These are phyloP conservation scores for Corchorus capsularis DNA, from an alignment of 345 rosid genomes.

Conservation along the genomic window DNA sequence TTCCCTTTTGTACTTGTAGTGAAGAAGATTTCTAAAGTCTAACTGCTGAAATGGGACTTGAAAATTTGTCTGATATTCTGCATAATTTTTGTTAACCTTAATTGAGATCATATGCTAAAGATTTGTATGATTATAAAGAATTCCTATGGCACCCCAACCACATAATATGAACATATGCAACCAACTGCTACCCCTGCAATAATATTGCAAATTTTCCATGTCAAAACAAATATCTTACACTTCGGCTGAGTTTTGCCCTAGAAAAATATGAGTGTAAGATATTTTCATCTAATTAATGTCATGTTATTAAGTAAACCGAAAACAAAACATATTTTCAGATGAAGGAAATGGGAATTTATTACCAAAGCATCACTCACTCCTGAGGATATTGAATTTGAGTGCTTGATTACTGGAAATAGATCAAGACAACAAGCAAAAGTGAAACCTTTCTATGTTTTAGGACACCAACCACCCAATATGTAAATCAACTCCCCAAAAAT, in stretches of 20 bases:
- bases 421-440: constrained; percentile 47
- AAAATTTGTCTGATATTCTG: too few relatives aligned
- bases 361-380: constrained; percentile 70
- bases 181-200: constrained; percentile 40
- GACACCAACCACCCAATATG: constrained; percentile 66
- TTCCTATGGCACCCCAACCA: constrained; percentile 42
- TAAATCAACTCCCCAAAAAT: constrained; percentile 50
- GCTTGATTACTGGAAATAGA: constrained; percentile 49
- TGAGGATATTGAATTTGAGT: constrained; percentile 44
- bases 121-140: constrained; percentile 21
- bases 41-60: too few relatives aligned
- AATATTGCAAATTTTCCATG: not conserved
- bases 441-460: constrained; percentile 59
- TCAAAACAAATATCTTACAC: not conserved
- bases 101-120: not conserved
- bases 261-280: constrained; percentile 38
- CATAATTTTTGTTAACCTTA: not conserved
- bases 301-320: not conserved
- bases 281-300: not conserved
- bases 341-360: not conserved
- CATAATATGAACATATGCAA: constrained; percentile 35
- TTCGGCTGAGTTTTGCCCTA: too few relatives aligned
- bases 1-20: too few relatives aligned
- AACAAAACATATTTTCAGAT: not conserved
- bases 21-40: too few relatives aligned